Percentiles rank a stretch among this genome's conserved stretches.
Conservation (phyloP, 2,329 filamentous ascomycete genomes). For the Colletotrichum sp. region DNA sequence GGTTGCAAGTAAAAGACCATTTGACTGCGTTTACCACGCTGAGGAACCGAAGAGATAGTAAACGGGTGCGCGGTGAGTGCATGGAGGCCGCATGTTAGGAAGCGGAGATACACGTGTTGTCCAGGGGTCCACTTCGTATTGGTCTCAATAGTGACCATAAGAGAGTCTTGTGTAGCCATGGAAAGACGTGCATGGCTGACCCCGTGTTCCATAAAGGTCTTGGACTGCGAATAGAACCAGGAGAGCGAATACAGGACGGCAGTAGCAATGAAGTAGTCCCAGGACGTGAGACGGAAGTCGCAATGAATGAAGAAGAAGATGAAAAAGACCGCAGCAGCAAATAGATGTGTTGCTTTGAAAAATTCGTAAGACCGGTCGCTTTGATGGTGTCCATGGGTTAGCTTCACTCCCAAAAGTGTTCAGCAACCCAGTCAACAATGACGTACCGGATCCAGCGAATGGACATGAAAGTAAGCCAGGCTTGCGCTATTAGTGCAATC, state of each 20-base stretch:
- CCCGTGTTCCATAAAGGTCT: conserved; percentile 42
- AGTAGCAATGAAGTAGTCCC: conserved; percentile 66
- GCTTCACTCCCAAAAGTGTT: neutral
- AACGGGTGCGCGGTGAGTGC: conserved; percentile 57
- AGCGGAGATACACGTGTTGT: conserved; percentile 62
- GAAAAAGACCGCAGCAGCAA: conserved; percentile 58
- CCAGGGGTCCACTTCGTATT: conserved; percentile 53
- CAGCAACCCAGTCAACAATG: neutral
- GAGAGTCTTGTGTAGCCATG: conserved; percentile 25
- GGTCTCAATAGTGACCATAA: conserved; percentile 48
- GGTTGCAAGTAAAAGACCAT: conserved; percentile 60
- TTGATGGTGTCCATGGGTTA: neutral
- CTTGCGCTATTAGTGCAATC: conserved; percentile 55
- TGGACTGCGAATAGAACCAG: conserved; percentile 44
- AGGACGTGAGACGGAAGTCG: conserved; percentile 58
- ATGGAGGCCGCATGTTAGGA: conserved; percentile 48
- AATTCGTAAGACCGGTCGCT: conserved; percentile 64
- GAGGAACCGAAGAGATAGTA: conserved; percentile 56
- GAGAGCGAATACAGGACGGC: conserved; percentile 36
- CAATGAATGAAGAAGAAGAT: conserved; percentile 68
- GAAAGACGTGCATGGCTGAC: neutral
- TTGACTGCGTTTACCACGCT: conserved; percentile 30
- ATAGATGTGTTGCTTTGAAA: conserved; percentile 63
- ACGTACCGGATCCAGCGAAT: conserved; percentile 52
- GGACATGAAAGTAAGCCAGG: conserved; percentile 59